Evolutionary conservation across 352 stramenopile genomes (phyloP).

Genomic region (Phytophthora crassamura): DNA sequence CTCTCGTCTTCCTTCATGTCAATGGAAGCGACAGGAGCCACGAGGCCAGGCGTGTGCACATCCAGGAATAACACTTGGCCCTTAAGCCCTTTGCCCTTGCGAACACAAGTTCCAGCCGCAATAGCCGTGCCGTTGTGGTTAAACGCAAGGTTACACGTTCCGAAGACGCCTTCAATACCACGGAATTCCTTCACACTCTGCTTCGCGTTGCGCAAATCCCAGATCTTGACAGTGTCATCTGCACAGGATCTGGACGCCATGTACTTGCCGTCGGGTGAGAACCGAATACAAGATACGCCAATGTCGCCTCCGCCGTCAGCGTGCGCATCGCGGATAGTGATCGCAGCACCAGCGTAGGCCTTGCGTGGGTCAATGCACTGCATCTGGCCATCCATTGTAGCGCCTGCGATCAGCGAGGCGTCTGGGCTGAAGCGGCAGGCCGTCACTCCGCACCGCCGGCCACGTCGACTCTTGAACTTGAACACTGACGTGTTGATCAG

Average conservation of each 20-base stretch:
- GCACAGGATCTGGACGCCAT: conserved; percentile 75
- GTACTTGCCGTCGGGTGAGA: conserved; percentile 70
- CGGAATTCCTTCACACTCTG: conserved; percentile 69
- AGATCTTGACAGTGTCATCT: conserved; percentile 86
- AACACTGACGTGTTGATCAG: conserved; percentile 85
- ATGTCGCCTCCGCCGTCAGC: conserved; percentile 74
- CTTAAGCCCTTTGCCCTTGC: conserved; percentile 55
- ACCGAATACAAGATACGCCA: conserved; percentile 74
- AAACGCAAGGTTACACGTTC: conserved; percentile 83
- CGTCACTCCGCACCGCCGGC: conserved; percentile 76
- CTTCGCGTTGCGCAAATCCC: conserved; percentile 74
- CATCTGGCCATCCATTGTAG: conserved; percentile 81
- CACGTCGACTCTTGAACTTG: conserved; percentile 83
- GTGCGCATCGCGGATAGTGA: conserved; percentile 77
- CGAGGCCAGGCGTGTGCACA: conserved; percentile 62
- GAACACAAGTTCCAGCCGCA: conserved; percentile 75
- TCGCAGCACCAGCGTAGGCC: conserved; percentile 62
- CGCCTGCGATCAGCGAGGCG: conserved; percentile 63
- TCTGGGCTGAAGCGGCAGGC: conserved; percentile 75
- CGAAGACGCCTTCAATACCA: conserved; percentile 72
- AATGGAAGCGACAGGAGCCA: conserved; percentile 62
- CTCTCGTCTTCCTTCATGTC: conserved; percentile 85
- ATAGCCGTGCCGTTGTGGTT: conserved; percentile 77
- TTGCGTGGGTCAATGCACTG: conserved; percentile 82
- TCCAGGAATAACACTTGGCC: conserved; percentile 81